These are phyloP conservation scores for Anastatica hierochuntica DNA, from an alignment of 345 rosid genomes.

Conservation along the genomic window DNA sequence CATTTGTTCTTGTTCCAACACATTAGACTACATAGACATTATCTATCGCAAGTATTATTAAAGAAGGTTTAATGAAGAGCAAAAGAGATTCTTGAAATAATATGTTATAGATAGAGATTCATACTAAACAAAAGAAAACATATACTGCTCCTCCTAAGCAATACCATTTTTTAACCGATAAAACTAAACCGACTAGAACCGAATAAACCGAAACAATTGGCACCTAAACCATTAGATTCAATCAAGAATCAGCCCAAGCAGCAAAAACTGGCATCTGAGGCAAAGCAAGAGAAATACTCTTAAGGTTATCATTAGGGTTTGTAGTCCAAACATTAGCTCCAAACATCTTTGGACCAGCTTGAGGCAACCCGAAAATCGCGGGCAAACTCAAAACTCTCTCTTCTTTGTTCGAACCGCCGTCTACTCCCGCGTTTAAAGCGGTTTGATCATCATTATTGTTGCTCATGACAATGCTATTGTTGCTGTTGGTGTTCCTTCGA, in stretches of 20 bases:
- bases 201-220: conserved; percentile 24
- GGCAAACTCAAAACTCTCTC: conserved; percentile 37
- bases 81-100: no score
- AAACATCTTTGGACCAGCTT: conserved; percentile 38
- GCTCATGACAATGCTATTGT: conserved; percentile 10
- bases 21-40: no score
- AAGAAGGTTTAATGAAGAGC: not conserved
- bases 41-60: no score
- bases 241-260: conserved; percentile 76
- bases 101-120: no score
- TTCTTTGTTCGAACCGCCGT: conserved; percentile 40
- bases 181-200: no score
- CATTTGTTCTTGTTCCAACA: no score
- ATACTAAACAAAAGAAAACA: conserved; percentile 23
- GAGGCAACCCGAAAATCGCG: no score
- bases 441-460: conserved; percentile 30
- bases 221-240: conserved; percentile 24
- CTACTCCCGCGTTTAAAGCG: conserved; percentile 39
- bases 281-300: conserved; percentile 39
- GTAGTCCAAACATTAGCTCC: conserved; percentile 26
- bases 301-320: conserved; percentile 42
- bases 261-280: conserved; percentile 75
- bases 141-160: conserved; percentile 24
- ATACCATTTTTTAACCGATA: no score
- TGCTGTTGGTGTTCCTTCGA: conserved; percentile 39